Percentiles rank a stretch among this genome's conserved stretches.
Conservation (phyloP, 495 filamentous ascomycete genomes). For the Apodospora peruviana region DNA sequence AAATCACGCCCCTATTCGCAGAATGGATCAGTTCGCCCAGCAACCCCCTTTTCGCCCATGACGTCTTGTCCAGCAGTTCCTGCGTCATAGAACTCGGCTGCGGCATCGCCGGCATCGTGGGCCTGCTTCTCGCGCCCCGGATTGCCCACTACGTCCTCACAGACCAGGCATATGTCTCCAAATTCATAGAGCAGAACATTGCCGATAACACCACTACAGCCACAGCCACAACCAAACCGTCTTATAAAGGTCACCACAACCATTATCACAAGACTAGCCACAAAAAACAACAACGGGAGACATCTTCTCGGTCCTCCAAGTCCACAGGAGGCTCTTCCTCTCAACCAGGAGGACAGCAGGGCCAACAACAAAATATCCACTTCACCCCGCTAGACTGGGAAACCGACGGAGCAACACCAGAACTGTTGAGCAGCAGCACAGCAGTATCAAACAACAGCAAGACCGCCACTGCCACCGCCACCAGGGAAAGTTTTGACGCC, state of each 20-base stretch:
- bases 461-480: too few relatives aligned
- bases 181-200: conserved; percentile 69
- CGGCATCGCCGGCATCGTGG: conserved; percentile 75
- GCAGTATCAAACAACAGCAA: too few relatives aligned
- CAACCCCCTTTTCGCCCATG: conserved; percentile 59
- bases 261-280: too few relatives aligned
- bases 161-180: conserved; percentile 81
- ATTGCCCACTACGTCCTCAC: conserved; percentile 71
- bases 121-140: conserved; percentile 54
- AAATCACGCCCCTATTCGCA: conserved; percentile 81
- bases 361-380: conserved; percentile 26
- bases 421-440: conserved; percentile 27
- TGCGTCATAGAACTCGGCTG: conserved; percentile 78
- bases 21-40: conserved; percentile 64
- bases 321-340: background rate
- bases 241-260: conserved; percentile 13
- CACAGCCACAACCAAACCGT: conserved; percentile 2
- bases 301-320: conserved; percentile 1
- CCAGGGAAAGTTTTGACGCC: conserved; percentile 45
- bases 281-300: too few relatives aligned
- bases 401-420: conserved; percentile 37
- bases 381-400: conserved; percentile 69
- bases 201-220: conserved; percentile 45
- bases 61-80: conserved; percentile 50
- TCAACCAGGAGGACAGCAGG: background rate